Conservation (phyloP, 78 protist species). For the Dictyostelium intermedium region DNA sequence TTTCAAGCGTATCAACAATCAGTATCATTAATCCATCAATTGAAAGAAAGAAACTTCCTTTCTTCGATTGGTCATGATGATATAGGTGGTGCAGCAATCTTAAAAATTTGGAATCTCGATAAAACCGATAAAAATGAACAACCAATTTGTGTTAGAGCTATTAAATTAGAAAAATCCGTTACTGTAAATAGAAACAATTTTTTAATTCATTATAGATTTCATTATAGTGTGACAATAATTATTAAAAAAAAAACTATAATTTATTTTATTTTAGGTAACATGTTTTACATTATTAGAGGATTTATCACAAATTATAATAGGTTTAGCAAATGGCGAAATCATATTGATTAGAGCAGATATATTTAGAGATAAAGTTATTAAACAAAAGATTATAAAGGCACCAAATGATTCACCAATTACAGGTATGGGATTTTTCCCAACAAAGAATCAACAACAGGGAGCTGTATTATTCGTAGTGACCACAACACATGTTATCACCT, state of each 20-base stretch:
- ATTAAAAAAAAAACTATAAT: no score
- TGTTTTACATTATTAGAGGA: slow-evolving; percentile 51
- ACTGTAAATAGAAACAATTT: not conserved
- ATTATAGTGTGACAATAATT: no score
- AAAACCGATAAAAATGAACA: slow-evolving; percentile 60
- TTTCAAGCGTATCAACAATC: slow-evolving; percentile 73
- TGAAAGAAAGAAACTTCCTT: slow-evolving; percentile 63
- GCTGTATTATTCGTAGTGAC: slow-evolving; percentile 58
- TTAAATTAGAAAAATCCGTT: slow-evolving; percentile 34
- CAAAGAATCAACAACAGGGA: not conserved
- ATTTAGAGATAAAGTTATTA: slow-evolving; percentile 58
- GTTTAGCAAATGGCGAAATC: slow-evolving; percentile 78
- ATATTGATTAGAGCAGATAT: slow-evolving; percentile 59
- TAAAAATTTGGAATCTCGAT: slow-evolving; percentile 62
- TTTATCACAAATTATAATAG: slow-evolving; percentile 74
- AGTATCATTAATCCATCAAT: slow-evolving; percentile 34
- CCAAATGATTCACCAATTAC: slow-evolving; percentile 54
- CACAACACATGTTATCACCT: slow-evolving; percentile 18
- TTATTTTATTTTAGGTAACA: slow-evolving; percentile 15
- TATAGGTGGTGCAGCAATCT: slow-evolving; percentile 23
- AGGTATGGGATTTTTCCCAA: slow-evolving; percentile 47
- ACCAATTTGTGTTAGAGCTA: slow-evolving; percentile 74
- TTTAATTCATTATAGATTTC: no score
- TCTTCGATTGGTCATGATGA: slow-evolving; percentile 74
- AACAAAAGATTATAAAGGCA: slow-evolving; percentile 27